Evolutionary conservation across 2,329 filamentous ascomycete genomes (phyloP).

Genomic region (Cladosporium sp.): DNA sequence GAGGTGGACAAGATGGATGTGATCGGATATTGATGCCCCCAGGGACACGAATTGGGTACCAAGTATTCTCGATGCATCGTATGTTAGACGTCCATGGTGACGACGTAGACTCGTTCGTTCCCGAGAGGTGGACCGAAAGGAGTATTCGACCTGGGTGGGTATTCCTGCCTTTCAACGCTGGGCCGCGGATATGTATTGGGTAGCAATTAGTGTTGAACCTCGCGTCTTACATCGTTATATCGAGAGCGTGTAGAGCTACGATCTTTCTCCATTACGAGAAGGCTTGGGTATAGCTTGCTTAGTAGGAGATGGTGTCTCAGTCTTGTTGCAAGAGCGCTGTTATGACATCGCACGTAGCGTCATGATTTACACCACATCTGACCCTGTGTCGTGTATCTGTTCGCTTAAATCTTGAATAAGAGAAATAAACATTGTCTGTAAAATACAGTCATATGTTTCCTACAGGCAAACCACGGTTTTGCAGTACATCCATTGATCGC

Average conservation of each 20-base stretch:
- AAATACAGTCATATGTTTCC: no score
- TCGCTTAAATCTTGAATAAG: no score
- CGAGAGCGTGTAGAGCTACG: conserved; percentile 29
- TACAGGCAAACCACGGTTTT: no score
- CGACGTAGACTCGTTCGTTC: conserved; percentile 34
- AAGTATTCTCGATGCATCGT: conserved; percentile 32
- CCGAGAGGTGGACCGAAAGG: conserved; percentile 29
- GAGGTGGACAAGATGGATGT: conserved; percentile 40
- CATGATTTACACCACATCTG: no score
- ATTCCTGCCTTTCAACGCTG: conserved; percentile 44
- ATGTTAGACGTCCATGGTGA: conserved; percentile 32
- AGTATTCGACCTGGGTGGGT: conserved; percentile 38
- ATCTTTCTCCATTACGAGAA: conserved; percentile 8
- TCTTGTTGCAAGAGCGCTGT: no score
- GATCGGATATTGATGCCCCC: conserved; percentile 39
- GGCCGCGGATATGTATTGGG: conserved; percentile 43
- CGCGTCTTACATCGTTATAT: conserved; percentile 43
- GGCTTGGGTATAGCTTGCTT: conserved; percentile 1
- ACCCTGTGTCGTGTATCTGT: no score
- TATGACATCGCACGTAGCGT: no score
- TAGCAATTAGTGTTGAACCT: conserved; percentile 47
- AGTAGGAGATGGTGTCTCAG: neutral
- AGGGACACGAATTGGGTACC: conserved; percentile 36
- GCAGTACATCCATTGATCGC: no score
- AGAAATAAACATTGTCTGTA: no score